Conservation (phyloP, 768 basidiomycete species). For the Candolleomyces eurysporus region DNA sequence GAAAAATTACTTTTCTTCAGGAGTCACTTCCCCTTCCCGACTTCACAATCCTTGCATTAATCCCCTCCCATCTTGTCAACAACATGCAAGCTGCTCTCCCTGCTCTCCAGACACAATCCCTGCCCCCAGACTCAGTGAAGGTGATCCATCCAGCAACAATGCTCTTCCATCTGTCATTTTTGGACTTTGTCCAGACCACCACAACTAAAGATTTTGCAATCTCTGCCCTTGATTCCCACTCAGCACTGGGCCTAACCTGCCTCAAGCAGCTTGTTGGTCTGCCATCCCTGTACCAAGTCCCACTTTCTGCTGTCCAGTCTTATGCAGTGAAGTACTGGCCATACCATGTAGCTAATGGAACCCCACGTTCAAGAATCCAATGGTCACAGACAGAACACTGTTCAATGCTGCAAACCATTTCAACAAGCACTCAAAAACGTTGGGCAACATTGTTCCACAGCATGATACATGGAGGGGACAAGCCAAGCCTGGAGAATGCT, state of each 20-base stretch:
- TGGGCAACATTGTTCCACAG: background rate
- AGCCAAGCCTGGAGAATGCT: background rate
- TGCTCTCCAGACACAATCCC: background rate
- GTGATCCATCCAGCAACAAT: background rate
- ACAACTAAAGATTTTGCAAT: background rate
- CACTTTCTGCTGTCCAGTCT: no score
- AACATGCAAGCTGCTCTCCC: no score
- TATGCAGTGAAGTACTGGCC: constrained; percentile 3
- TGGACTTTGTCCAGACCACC: background rate
- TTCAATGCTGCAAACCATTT: background rate
- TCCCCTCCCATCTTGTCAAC: background rate
- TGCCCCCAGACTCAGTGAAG: background rate
- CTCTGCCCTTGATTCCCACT: background rate
- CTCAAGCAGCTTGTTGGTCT: background rate
- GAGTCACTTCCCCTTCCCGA: background rate
- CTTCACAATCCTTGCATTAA: background rate
- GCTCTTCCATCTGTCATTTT: background rate
- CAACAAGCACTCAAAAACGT: background rate
- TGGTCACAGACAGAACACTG: background rate
- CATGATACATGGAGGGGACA: background rate
- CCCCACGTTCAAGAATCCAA: background rate
- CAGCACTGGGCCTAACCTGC: background rate
- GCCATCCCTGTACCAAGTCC: no score
- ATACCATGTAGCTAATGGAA: background rate
- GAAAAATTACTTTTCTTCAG: background rate